phyloP scores from a whole-genome alignment of 306 rosid species.

The Boehmeria nivea region DNA sequence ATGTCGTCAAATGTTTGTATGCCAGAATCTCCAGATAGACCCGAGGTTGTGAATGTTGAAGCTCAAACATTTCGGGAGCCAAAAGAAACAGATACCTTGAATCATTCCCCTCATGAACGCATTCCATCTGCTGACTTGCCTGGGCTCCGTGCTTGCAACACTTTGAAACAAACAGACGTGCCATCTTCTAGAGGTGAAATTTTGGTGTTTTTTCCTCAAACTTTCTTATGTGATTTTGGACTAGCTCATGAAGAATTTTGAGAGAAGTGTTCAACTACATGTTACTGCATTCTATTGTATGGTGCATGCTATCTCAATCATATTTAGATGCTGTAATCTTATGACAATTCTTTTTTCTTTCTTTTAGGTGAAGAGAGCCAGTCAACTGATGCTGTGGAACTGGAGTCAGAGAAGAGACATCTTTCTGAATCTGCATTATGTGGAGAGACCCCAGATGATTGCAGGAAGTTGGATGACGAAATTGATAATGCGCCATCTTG shows the following conservation, averaged over 20 bases:
- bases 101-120: conserved; percentile 32
- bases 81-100: conserved; percentile 30
- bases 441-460: conserved; percentile 32
- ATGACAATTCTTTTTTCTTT: not conserved
- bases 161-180: conserved; percentile 32
- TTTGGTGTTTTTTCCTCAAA: conserved; percentile 2
- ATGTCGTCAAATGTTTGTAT: conserved; percentile 28
- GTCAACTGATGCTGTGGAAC: conserved; percentile 24
- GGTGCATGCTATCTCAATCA: not conserved
- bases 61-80: conserved; percentile 38
- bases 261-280: no score
- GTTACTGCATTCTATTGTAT: no score
- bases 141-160: conserved; percentile 58
- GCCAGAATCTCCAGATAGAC: conserved; percentile 44
- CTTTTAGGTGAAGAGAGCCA: conserved; percentile 40
- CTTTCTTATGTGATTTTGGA: no score
- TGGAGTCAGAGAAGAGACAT: conserved; percentile 26
- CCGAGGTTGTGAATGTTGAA: conserved; percentile 60
- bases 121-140: conserved; percentile 30
- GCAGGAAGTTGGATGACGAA: conserved; percentile 36
- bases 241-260: no score
- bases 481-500: conserved; percentile 30
- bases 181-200: conserved; percentile 46
- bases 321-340: not conserved
- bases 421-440: conserved; percentile 32